Evolutionary conservation across 164 flowering plant species (phyloP).

Genomic region (Annona squamosa): DNA sequence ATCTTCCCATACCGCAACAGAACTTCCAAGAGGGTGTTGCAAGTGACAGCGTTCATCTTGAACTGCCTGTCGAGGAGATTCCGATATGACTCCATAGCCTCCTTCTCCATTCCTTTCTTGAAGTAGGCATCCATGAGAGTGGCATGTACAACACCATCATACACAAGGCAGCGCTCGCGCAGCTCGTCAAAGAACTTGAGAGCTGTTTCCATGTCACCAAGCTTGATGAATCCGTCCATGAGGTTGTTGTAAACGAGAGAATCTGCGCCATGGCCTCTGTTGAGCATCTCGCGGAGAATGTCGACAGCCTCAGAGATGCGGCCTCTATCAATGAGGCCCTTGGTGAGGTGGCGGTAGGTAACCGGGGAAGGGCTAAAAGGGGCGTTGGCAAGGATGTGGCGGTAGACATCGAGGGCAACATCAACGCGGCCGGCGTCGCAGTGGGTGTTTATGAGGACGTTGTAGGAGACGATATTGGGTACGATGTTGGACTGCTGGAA

Average conservation of each 20-base stretch:
- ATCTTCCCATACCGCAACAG: constrained; percentile 50
- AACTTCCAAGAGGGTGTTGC: constrained; percentile 60
- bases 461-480: constrained; percentile 75
- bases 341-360: constrained; percentile 63
- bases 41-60: constrained; percentile 56
- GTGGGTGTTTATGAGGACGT: constrained; percentile 52
- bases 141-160: constrained; percentile 68
- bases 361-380: constrained; percentile 63
- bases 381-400: constrained; percentile 45
- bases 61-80: constrained; percentile 41
- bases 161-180: constrained; percentile 59
- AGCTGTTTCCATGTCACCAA: constrained; percentile 54
- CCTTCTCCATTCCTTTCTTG: constrained; percentile 48
- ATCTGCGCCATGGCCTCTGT: constrained; percentile 69
- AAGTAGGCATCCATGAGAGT: constrained; percentile 79
- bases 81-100: constrained; percentile 65
- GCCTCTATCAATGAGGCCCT: constrained; percentile 53
- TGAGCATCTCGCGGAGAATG: constrained; percentile 64
- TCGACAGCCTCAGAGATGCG: constrained; percentile 56
- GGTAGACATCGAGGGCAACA: constrained; percentile 38
- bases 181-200: constrained; percentile 72
- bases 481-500: constrained; percentile 47
- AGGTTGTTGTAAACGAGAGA: constrained; percentile 64
- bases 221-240: constrained; percentile 51
- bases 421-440: constrained; percentile 56